Evolutionary conservation across 495 filamentous ascomycete genomes (phyloP).

Genomic region (Podospora pseudopauciseta): DNA sequence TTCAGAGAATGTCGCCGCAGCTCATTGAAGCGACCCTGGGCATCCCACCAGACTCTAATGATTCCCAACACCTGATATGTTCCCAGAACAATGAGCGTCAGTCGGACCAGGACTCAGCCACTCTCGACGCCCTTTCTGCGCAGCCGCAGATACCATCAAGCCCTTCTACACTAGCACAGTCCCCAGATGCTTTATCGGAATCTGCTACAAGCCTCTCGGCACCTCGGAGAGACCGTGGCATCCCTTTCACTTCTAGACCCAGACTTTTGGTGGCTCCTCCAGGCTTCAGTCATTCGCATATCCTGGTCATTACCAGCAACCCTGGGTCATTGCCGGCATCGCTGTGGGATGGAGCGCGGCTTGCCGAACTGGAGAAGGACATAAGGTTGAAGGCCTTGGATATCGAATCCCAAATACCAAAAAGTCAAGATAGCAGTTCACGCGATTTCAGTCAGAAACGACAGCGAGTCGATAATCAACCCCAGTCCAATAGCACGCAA

Average conservation of each 20-base stretch:
- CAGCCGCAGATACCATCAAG: background rate
- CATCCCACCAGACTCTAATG: background rate
- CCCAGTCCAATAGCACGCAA: background rate
- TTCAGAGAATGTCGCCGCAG: background rate
- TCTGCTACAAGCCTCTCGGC: background rate
- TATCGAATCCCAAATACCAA: background rate
- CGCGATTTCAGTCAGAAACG: background rate
- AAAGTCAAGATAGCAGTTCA: background rate
- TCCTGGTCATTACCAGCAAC: background rate
- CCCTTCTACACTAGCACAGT: background rate
- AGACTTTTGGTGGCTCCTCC: background rate
- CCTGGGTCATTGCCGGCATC: background rate
- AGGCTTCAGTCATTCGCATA: background rate
- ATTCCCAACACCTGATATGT: background rate
- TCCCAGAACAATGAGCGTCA: background rate
- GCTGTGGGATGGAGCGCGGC: background rate
- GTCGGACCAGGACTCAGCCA: background rate
- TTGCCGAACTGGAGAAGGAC: background rate
- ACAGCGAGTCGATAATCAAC: background rate
- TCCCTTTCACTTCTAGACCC: background rate
- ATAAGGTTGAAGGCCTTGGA: background rate
- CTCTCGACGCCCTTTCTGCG: background rate
- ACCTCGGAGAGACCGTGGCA: background rate
- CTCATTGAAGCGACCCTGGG: background rate
- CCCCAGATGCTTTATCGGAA: background rate